Base-by-base conservation (phyloP, 192 early-diverging fungal genomes). In the Thamnidium elegans region DNA sequence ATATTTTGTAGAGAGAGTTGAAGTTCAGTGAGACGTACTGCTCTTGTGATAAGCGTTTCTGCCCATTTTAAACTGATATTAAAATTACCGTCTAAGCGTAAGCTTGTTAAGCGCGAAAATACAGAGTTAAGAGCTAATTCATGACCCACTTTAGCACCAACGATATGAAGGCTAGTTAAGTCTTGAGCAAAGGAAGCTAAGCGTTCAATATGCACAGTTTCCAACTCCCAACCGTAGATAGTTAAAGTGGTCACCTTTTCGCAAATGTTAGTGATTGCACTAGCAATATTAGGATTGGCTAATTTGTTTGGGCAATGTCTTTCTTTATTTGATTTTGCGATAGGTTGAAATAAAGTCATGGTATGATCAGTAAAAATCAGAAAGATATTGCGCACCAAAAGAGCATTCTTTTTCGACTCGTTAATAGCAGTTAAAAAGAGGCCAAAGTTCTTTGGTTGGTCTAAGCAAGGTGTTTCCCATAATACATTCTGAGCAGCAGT, bases 181-280 rank as follows among this genome's bases (percentile, higher is more conserved):
- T n/a, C 46, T 3, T 14, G 42, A 36, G 48, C 48, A 14, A 50
- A 50, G 10, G 53, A 42, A 19, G 23, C 21, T 5, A 73, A 34
- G 7, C 15, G 44, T 3, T 71, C 68, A 30, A 79, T 21, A 46
- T 66, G 44, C 2, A n/a, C 15, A 23, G 55, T 58, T 5, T 43
- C 46, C 1, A 79, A 46, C n/a, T 75, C 61, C 70, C 73, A 75
- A n/a, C 73, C 77, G 47, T 79, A 79, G 7, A 75, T 50, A 7
- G 64, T 66, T 8, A 79, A 17, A 15, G 54, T 58, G 23, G 66
- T 21, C 4, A 75, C 32, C 10, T 70, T 68, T 21, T 79, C 77
- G 36, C 77, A 79, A 1, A 58, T 42, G 30, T 55, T 4, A 15
- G 58, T 39, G 14, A 79, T 20, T 13, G 20, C 17, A 10, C 55